Conservation (phyloP, 164 flowering plant genomes). For the Vitis riparia region DNA sequence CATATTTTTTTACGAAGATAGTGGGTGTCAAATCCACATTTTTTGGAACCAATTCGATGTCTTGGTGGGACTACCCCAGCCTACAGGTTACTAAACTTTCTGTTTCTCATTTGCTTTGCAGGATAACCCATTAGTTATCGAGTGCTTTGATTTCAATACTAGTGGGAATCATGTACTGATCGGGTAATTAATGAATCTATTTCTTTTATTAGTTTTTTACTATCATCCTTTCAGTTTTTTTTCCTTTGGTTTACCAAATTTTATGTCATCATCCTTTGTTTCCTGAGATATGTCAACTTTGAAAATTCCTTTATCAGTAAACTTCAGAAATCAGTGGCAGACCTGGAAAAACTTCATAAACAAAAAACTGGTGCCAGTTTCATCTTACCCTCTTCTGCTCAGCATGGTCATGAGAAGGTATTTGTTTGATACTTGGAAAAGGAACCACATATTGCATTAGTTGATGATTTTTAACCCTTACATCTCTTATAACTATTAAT, state of each 20-base stretch:
- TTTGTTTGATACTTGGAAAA: neutral
- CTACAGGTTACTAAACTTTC: neutral
- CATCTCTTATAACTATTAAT: neutral
- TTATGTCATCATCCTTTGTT: neutral
- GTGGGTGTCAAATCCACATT: too few species aligned
- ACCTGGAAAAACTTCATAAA: constrained; percentile 54
- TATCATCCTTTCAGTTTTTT: neutral
- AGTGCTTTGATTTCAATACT: constrained; percentile 88
- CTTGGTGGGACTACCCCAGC: too few species aligned
- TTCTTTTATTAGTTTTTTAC: neutral
- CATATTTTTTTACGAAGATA: too few species aligned
- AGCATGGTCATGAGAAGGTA: constrained; percentile 55
- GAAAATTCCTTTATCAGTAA: constrained; percentile 37
- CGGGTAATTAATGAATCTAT: constrained; percentile 55
- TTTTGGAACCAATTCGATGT: too few species aligned
- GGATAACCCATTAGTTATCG: constrained; percentile 82
- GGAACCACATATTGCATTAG: neutral
- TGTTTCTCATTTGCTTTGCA: constrained; percentile 27
- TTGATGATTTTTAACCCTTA: neutral
- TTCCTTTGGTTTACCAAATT: neutral
- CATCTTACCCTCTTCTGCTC: constrained; percentile 38
- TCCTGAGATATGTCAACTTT: neutral
- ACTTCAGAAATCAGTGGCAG: constrained; percentile 68
- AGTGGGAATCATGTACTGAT: constrained; percentile 74
- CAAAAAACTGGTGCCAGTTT: constrained; percentile 59